Evolutionary conservation across 192 early-diverging fungal genomes (phyloP), one percentile per base, ranked within the genome.

Genomic region (Backusella australiensis): DNA sequence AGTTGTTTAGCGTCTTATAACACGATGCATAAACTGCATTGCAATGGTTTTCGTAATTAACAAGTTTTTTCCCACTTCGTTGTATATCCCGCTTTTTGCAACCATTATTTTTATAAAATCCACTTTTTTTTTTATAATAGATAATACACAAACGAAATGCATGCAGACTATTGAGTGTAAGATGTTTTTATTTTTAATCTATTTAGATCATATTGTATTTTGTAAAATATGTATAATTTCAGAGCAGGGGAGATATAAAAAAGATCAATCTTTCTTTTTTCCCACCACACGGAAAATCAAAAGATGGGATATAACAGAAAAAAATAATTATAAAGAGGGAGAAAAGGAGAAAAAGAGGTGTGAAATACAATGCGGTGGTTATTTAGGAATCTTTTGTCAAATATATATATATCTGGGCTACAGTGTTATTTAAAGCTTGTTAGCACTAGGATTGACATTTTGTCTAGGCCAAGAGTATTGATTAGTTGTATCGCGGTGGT

Each of bases 381-480:
- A 44, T 12, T 63, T 29, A 12, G 21, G 21, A 14, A 3, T n/a
- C n/a, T 49, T 49, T 49, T 63, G 56, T 29, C 26, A 63, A 12
- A 14, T 29, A 63, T 63, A 63, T 63, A 63, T 63, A 63, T 63
- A 63, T 63, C 56, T 8, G 23, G 56, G 26, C 15, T 49, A n/a
- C 46, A 9, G 29, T 63, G 23, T 29, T 21, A 44, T 46, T 49
- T 71, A 71, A 17, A 71, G 70, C 39, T 71, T 71, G 29, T 71
- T 71, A 3, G 70, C 42, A 32, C 39, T 46, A 15, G 39, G 44
- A 34, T 71, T 71, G 42, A 71, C 70, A 7, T 71, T 71, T 49
- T 71, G 70, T 42, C 26, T 41, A 44, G 70, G 70, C 70, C 70
- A 71, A 29, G 70, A 32, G 23, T 71, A 71, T 32, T 46, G 39